Evolutionary conservation across 257 asterid species (phyloP), one percentile per base, ranked within the genome.

Genomic region (Schizonepeta tenuifolia): DNA sequence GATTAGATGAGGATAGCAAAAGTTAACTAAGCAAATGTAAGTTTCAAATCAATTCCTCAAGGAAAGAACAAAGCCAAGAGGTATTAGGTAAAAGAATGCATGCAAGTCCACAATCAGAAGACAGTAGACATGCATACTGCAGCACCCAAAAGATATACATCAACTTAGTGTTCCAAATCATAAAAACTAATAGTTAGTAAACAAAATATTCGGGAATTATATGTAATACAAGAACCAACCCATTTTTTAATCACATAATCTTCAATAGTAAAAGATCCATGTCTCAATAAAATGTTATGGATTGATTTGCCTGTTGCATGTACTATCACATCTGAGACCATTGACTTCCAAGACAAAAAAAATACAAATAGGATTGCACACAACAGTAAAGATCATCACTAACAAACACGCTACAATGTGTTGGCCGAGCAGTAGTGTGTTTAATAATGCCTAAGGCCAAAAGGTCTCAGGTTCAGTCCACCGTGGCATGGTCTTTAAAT

Each of bases 1-100:
- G 65, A 71, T 65, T 60, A 73, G 80, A 71, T 72, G 65, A 74
- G 7, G 53, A 38, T 62, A 15, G 56, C 44, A 8, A 40, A 67
- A 12, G 43, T 20, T 38, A 62, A 71, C 56, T 47, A 21, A 61
- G 71, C n/a, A 55, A 9, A 31, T 13, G 70, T 41, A 20, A 13
- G 8, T 69, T 33, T 31, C 66, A 70, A 54, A 46, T 21, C 21
- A 56, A 17, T 50, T 18, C 50, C 43, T 11, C 38, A 55, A 63
- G 72, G 60, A 35, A 18, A 54, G 43, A 53, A 60, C 18, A 49
- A 61, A 66, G 69, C 47, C 44, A 53, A 28, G 33, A 20, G 14
- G 41, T 11, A 69, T 57, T 46, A 22, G 71, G 44, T 14, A 38
- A 46, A 63, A 51, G 0, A 60, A 31, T 12, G 36, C 9, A 33